These are phyloP conservation scores for Zymoseptoria brevis DNA, from an alignment of 2,329 filamentous ascomycete species.

Conservation along the genomic window DNA sequence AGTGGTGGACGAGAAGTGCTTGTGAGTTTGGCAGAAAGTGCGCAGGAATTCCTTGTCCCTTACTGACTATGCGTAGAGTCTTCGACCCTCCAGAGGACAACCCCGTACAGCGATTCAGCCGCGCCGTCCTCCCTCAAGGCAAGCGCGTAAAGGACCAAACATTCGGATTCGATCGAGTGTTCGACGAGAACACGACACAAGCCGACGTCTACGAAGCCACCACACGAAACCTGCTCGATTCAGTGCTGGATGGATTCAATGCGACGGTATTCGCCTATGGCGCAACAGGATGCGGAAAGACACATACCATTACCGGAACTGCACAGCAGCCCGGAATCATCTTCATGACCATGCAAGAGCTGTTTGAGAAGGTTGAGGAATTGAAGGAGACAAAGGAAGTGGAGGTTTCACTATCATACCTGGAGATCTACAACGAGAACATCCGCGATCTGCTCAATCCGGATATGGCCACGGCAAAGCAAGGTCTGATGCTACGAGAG, in stretches of 20 bases:
- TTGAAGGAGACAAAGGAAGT: constrained; percentile 77
- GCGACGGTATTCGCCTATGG: constrained; percentile 98
- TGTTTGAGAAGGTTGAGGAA: constrained; percentile 94
- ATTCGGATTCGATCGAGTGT: constrained; percentile 92
- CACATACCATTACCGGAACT: constrained; percentile 88
- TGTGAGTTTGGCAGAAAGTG: constrained; percentile 52
- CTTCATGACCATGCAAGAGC: constrained; percentile 96
- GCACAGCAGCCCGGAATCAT: constrained; percentile 92
- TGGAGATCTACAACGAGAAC: constrained; percentile 99
- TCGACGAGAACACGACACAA: constrained; percentile 90
- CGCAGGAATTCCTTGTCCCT: no score
- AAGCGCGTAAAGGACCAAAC: constrained; percentile 97
- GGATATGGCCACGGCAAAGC: constrained; percentile 67
- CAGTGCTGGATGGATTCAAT: constrained; percentile 94
- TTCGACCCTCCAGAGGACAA: constrained; percentile 97
- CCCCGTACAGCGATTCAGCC: constrained; percentile 78
- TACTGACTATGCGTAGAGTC: constrained; percentile 50
- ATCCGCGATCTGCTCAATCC: constrained; percentile 92
- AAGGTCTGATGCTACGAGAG: constrained; percentile 83
- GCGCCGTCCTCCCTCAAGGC: constrained; percentile 61
- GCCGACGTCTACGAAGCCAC: constrained; percentile 93
- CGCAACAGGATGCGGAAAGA: constrained; percentile 96
- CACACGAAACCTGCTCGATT: constrained; percentile 82
- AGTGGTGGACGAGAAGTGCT: constrained; percentile 88
- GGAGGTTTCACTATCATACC: constrained; percentile 84